A percentile compares a stretch with the other conserved stretches of the same genome.
Conservation (phyloP, 306 rosid genomes). For the Cicer yamashitae region DNA sequence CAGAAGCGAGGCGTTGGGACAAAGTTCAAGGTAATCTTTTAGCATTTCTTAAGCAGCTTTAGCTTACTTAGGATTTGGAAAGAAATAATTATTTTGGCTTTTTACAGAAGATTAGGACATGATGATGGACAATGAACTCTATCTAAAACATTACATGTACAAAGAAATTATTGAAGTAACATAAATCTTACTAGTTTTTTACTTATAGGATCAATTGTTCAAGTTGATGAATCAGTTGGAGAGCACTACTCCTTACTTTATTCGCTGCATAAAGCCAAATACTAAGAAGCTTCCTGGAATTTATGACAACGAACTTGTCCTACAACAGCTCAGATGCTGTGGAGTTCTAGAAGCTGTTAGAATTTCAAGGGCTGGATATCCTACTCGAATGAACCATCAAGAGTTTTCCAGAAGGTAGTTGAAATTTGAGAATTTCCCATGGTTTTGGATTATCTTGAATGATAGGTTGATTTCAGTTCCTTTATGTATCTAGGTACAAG, state of each 20-base stretch:
- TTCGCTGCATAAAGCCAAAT: slow-evolving; percentile 88
- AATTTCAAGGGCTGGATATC: slow-evolving; percentile 82
- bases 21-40: slow-evolving; percentile 73
- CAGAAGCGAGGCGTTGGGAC: slow-evolving; percentile 59
- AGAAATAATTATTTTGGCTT: slow-evolving; percentile 15
- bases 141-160: slow-evolving; percentile 23
- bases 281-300: slow-evolving; percentile 71
- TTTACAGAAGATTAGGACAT: slow-evolving; percentile 34
- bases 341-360: slow-evolving; percentile 74
- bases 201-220: slow-evolving; percentile 71
- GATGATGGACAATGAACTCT: slow-evolving; percentile 34
- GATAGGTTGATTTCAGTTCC: slow-evolving; percentile 33
- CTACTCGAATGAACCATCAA: slow-evolving; percentile 79
- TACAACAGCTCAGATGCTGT: slow-evolving; percentile 77
- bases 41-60: slow-evolving; percentile 32
- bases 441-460: slow-evolving; percentile 39
- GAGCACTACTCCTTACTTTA: slow-evolving; percentile 81
- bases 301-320: slow-evolving; percentile 70
- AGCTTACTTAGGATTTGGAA: slow-evolving; percentile 33
- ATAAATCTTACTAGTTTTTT: slow-evolving; percentile 41
- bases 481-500: slow-evolving; percentile 63
- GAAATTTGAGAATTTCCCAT: slow-evolving; percentile 11
- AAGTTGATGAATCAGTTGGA: slow-evolving; percentile 81
- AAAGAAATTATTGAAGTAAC: slow-evolving; percentile 19
- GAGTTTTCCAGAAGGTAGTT: slow-evolving; percentile 82